phyloP scores from a whole-genome alignment of 306 rosid genomes.

The Vigna radiata region DNA sequence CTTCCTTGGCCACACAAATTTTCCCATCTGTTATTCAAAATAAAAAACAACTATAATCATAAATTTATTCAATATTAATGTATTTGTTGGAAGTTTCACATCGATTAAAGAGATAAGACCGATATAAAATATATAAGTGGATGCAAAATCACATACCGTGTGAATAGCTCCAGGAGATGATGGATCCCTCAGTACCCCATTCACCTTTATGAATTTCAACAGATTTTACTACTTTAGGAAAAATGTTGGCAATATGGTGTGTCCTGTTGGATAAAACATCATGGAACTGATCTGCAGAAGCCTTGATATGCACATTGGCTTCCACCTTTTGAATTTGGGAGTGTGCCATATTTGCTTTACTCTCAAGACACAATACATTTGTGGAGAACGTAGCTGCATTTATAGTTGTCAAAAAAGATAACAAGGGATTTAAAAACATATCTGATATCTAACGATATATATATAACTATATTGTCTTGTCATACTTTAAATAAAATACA shows the following conservation, averaged over 20 bases:
- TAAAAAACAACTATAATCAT: too few species aligned
- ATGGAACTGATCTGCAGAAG: neutral
- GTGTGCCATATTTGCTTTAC: neutral
- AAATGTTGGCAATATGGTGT: neutral
- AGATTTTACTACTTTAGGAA: neutral
- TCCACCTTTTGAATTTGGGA: neutral
- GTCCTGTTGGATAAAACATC: neutral
- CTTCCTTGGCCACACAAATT: neutral
- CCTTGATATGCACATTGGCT: neutral
- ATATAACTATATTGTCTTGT: too few species aligned
- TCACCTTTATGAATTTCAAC: neutral
- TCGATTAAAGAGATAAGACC: too few species aligned
- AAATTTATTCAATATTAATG: too few species aligned
- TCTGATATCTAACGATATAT: too few species aligned
- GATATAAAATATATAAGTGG: too few species aligned
- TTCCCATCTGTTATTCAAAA: conserved; percentile 48
- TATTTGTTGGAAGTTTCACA: too few species aligned
- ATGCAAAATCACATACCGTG: too few species aligned
- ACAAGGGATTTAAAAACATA: too few species aligned
- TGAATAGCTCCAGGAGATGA: neutral
- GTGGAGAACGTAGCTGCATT: neutral
- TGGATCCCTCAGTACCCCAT: neutral
- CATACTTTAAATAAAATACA: too few species aligned
- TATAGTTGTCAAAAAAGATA: too few species aligned
- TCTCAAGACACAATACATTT: neutral